Base-by-base conservation (phyloP, 495 filamentous ascomycete species). In the Talaromyces nanjingensis region DNA sequence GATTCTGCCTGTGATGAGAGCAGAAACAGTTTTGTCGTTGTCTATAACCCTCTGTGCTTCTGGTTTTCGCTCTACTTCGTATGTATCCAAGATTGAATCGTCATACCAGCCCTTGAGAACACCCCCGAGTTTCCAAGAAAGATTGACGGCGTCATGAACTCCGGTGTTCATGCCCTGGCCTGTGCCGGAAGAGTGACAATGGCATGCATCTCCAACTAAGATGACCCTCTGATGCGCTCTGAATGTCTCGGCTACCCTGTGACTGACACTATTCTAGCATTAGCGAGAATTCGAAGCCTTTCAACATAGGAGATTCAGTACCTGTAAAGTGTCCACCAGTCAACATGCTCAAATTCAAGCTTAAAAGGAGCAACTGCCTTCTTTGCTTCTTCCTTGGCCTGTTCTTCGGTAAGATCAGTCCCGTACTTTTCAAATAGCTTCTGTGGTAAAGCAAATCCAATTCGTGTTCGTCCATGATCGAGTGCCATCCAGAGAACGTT, bases 161-260 rank as follows among this genome's bases (percentile, higher is more conserved):
- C 81, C 81, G 0, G 77, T 77, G 65, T 84, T 84, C 69, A 83
- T 74, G 12, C 82, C 82, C 39, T 79, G 80, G 2, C 76, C 82
- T 1, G 78, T 79, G 0, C 69, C 75, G 0, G 81, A 81, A 29
- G 74, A 75, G 64, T 80, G 77, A 33, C 76, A 77, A 67, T 84
- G 81, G 1, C 77, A 79, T 3, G 81, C 74, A 66, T 85, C 83
- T 18, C 83, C 83, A 16, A 76, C 81, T 1, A 85, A 68, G 47
- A 85, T 77, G 4, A 85, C 65, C 4, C 77, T 42, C 12, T 12
- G 37, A 42, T 42, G 37, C 37, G 37, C 37, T 42, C 37, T 42
- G 4, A 42, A 42, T 16, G 37, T 42, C 37, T 42, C 37, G 37
- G 37, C 37, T 42, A 42, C 37, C 14, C 37, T 42, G 4, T 42